A percentile compares a stretch with the other conserved stretches of the same genome.
phyloP scores from a whole-genome alignment of 495 filamentous ascomycete genomes.

The Glonium stellatum region DNA sequence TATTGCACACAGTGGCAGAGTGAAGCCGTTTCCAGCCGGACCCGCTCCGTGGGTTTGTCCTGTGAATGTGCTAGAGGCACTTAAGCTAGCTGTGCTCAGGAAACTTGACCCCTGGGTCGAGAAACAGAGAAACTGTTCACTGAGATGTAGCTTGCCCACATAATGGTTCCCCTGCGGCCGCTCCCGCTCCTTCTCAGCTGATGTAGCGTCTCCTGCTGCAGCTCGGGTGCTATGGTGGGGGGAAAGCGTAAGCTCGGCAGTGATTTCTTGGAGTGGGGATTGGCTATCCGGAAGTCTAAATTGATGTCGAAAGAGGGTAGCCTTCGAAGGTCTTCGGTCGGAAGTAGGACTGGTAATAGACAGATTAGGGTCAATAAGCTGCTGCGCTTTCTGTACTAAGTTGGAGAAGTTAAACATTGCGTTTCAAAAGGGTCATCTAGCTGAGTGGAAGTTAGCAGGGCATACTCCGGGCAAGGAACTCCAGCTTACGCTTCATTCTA shows the following conservation, averaged over 20 bases:
- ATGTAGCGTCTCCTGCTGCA: constrained; percentile 38
- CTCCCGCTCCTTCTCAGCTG: constrained; percentile 55
- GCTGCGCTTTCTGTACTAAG: constrained; percentile 91
- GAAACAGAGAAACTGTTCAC: constrained; percentile 91
- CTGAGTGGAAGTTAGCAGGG: not conserved
- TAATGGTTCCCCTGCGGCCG: constrained; percentile 70
- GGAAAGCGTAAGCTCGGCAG: constrained; percentile 83
- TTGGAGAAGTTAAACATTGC: constrained; percentile 54
- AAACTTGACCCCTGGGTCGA: constrained; percentile 89
- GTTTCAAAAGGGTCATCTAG: constrained; percentile 1
- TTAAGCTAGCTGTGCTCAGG: constrained; percentile 63
- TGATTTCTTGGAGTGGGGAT: constrained; percentile 88
- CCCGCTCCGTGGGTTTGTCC: constrained; percentile 85
- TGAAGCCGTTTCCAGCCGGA: constrained; percentile 94
- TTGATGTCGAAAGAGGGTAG: constrained; percentile 87
- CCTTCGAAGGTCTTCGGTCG: constrained; percentile 78
- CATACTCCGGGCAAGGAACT: constrained; percentile 6
- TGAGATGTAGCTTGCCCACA: constrained; percentile 86
- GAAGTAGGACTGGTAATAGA: constrained; percentile 50
- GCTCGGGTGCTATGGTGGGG: constrained; percentile 39
- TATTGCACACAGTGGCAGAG: constrained; percentile 85
- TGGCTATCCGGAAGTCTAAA: constrained; percentile 92
- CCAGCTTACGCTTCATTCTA: constrained; percentile 11
- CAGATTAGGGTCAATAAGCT: constrained; percentile 80
- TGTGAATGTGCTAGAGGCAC: constrained; percentile 69